Base-by-base conservation (phyloP, 1,284 basidiomycete species). In the Sutorius eximius region DNA sequence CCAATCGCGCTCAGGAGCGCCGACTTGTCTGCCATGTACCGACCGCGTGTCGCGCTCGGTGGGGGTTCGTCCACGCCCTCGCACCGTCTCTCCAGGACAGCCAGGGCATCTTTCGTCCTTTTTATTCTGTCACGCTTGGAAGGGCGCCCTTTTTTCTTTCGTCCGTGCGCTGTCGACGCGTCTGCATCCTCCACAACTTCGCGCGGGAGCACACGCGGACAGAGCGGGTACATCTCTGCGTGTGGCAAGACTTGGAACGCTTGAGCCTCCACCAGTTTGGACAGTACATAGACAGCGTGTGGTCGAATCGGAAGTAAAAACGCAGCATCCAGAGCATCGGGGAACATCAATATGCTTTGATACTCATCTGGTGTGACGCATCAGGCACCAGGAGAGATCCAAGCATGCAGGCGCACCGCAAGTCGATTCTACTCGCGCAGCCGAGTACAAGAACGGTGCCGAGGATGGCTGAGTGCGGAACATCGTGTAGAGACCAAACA, bases 401-500 rank as follows among this genome's bases (percentile, higher is more conserved):
- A 10, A 24, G 48, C 41, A 36, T 27, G 30, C n/a, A 34, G 37
- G 62, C 79, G 52, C 65, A 83, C 89, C 86, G 50, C 78, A 72
- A 10, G 85, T 76, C 20, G 89, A 77, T 6, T 79, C 75, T 37
- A 88, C 78, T 53, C 82, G 77, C 18, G 68, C 64, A 12, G 81
- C 59, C 13, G 66, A 62, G 63, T 79, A 72, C 27, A 89, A 65
- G 7, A 75, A 60, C 24, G 85, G 85, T 9, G 75, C 71, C 5
- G 79, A 77, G 15, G 75, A 74, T 15, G 86, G 85, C 67, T 91
- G 89, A 12, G 85, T 83, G 55, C 72, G 73, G 64, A 82, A 83
- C 59, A 90, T 84, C 4, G 81, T 81, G 61, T 90, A 90, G 38
- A 87, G 65, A 3, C 77, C 83, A 63, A 90, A 89, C 24, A 90